A percentile compares a stretch with the other conserved stretches of the same genome.
Conservation (phyloP, 2,329 filamentous ascomycete genomes). For the Cladophialophora bantiana region DNA sequence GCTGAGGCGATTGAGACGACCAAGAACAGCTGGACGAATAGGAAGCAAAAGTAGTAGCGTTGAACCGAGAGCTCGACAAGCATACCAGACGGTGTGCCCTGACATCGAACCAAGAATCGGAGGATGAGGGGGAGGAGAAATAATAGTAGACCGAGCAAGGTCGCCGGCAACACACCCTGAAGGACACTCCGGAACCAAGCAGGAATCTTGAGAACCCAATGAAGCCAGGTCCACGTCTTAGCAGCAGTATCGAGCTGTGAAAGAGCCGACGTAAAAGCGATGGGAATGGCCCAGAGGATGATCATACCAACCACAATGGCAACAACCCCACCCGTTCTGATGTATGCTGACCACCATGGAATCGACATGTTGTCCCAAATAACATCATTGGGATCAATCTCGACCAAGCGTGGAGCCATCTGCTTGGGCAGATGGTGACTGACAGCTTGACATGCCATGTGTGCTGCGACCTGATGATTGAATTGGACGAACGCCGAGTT, state of each 20-base stretch:
- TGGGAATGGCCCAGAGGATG: constrained; percentile 87
- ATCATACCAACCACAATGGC: constrained; percentile 75
- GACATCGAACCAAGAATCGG: constrained; percentile 72
- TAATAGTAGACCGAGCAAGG: constrained; percentile 78
- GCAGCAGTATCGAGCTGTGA: constrained; percentile 78
- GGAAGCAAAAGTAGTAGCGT: constrained; percentile 88
- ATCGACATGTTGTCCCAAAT: constrained; percentile 98
- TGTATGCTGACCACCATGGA: constrained; percentile 89
- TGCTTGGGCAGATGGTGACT: constrained; percentile 90
- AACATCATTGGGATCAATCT: constrained; percentile 91
- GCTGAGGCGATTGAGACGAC: constrained; percentile 86
- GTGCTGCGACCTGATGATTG: constrained; percentile 94
- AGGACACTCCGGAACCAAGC: constrained; percentile 69
- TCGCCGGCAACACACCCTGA: constrained; percentile 84
- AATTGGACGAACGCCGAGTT: constrained; percentile 98
- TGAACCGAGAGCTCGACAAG: constrained; percentile 84
- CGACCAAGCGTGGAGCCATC: constrained; percentile 91
- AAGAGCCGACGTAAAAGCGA: constrained; percentile 83
- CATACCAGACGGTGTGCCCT: constrained; percentile 83
- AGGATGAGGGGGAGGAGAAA: constrained; percentile 82
- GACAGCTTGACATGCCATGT: constrained; percentile 95
- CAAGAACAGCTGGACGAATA: constrained; percentile 94
- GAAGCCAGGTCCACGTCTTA: constrained; percentile 69
- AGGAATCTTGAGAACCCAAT: constrained; percentile 71
- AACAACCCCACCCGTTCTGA: constrained; percentile 72